Conservation (phyloP, 768 basidiomycete species). For the Pluteus cervinus region DNA sequence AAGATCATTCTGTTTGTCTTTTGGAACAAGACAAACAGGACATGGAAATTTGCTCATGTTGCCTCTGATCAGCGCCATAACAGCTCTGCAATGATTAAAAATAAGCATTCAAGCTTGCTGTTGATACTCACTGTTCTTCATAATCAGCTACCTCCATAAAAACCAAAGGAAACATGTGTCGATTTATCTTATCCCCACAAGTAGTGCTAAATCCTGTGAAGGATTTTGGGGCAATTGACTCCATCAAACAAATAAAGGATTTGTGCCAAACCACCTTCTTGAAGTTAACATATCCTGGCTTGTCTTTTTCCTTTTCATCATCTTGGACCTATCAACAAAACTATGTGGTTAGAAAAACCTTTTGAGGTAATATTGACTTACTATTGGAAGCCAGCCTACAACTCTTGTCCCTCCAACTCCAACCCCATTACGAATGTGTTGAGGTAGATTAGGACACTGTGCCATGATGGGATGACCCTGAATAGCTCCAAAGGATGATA, state of each 20-base stretch:
- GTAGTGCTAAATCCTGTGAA: slow-evolving; percentile 13
- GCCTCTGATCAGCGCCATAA: slow-evolving; percentile 31
- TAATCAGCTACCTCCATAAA: slow-evolving; percentile 36
- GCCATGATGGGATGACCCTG: slow-evolving; percentile 32
- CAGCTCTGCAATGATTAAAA: slow-evolving; percentile 15
- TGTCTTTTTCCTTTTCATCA: slow-evolving; percentile 18
- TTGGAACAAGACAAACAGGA: slow-evolving; percentile 26
- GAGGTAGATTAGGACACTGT: slow-evolving; percentile 21
- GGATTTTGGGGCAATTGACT: slow-evolving; percentile 15
- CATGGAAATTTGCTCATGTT: slow-evolving; percentile 22
- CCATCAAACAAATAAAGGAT: slow-evolving; percentile 21
- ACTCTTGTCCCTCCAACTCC: slow-evolving; percentile 26
- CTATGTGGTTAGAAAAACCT: neutral
- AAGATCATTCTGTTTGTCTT: slow-evolving; percentile 16
- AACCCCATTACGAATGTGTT: slow-evolving; percentile 23
- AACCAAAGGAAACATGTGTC: slow-evolving; percentile 27
- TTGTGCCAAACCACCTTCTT: slow-evolving; percentile 34
- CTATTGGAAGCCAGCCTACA: slow-evolving; percentile 32
- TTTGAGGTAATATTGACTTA: slow-evolving; percentile 12
- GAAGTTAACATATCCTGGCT: slow-evolving; percentile 23
- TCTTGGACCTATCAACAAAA: slow-evolving; percentile 17
- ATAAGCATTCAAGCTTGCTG: slow-evolving; percentile 7
- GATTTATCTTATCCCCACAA: slow-evolving; percentile 21
- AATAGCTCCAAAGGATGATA: slow-evolving; percentile 27
- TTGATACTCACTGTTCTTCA: slow-evolving; percentile 35